These are phyloP conservation scores for Helicostylum pulchrum DNA, from an alignment of 192 early-diverging fungal species.

Conservation along the genomic window DNA sequence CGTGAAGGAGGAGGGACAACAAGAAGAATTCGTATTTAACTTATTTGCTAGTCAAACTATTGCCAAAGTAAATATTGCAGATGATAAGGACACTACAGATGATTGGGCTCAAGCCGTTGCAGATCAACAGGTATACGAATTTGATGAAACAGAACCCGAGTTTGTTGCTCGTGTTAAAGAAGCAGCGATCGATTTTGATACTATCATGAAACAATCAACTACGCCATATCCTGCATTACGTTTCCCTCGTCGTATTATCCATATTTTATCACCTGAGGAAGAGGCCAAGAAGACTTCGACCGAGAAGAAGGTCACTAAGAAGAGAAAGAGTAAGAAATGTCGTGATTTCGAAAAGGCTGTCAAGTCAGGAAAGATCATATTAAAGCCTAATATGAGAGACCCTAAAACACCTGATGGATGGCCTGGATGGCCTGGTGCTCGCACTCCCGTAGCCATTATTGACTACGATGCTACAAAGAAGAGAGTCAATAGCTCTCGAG, in stretches of 20 bases:
- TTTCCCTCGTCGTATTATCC: constrained; percentile 18
- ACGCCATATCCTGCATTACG: constrained; percentile 15
- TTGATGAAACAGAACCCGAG: constrained; percentile 29
- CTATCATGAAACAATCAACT: constrained; percentile 28
- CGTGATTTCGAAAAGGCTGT: constrained; percentile 26
- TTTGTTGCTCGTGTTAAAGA: constrained; percentile 7
- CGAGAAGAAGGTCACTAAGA: constrained; percentile 12
- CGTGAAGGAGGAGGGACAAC: not conserved
- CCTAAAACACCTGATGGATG: constrained; percentile 26
- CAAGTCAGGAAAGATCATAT: constrained; percentile 1
- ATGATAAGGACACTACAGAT: constrained; percentile 1
- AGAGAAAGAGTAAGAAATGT: constrained; percentile 27
- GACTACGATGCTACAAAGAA: not conserved
- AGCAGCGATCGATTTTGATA: constrained; percentile 13
- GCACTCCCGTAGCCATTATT: constrained; percentile 22
- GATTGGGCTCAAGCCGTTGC: constrained; percentile 18
- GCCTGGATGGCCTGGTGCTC: constrained; percentile 35
- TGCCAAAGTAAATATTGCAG: constrained; percentile 23
- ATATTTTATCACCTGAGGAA: constrained; percentile 6
- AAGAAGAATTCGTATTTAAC: constrained; percentile 20
- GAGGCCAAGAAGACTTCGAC: not conserved
- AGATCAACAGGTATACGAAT: constrained; percentile 18
- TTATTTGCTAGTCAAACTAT: constrained; percentile 25
- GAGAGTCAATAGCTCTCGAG: not conserved
- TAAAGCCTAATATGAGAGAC: constrained; percentile 29